A percentile compares a stretch with the other conserved stretches of the same genome.
Conservation (phyloP, 2,329 filamentous ascomycete species). For the Cladosporium sp. region DNA sequence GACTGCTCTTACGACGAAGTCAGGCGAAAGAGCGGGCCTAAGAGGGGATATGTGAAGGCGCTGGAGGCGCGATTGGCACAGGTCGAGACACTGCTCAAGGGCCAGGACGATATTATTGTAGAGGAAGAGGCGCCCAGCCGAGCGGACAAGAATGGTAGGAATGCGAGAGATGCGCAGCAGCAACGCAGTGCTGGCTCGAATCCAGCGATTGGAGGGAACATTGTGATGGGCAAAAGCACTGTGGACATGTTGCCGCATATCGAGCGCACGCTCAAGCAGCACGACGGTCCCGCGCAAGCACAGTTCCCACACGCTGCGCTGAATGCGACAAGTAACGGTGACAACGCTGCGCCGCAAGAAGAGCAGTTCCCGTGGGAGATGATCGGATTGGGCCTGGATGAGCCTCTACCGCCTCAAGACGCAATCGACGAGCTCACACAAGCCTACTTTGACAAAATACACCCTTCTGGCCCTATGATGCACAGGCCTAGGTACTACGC, state of each 20-base stretch:
- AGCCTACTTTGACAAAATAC: conserved; percentile 88
- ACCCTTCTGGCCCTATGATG: conserved; percentile 83
- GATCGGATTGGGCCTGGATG: conserved; percentile 77
- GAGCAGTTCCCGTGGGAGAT: conserved; percentile 76
- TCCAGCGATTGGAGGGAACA: conserved; percentile 27
- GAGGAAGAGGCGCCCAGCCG: conserved; percentile 11
- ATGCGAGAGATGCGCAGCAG: not conserved
- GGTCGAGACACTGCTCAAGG: conserved; percentile 88
- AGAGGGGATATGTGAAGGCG: conserved; percentile 91
- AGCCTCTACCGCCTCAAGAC: conserved; percentile 75
- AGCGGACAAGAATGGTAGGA: conserved; percentile 2
- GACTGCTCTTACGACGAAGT: conserved; percentile 90
- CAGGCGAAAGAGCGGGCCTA: conserved; percentile 90
- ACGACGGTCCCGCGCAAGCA: not conserved
- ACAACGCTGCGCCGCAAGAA: conserved; percentile 13
- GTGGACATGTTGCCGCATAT: conserved; percentile 23
- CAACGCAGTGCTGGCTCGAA: conserved; percentile 21
- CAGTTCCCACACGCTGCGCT: not conserved
- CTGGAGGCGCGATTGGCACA: conserved; percentile 84
- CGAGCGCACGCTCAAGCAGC: conserved; percentile 2
- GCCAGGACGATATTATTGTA: conserved; percentile 51
- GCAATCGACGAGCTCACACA: conserved; percentile 85
- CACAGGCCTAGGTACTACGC: conserved; percentile 85
- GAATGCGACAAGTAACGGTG: conserved; percentile 3
- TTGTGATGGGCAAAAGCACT: conserved; percentile 24